phyloP scores from a whole-genome alignment of 1,284 basidiomycete species.

The Puccinia sorghi region DNA sequence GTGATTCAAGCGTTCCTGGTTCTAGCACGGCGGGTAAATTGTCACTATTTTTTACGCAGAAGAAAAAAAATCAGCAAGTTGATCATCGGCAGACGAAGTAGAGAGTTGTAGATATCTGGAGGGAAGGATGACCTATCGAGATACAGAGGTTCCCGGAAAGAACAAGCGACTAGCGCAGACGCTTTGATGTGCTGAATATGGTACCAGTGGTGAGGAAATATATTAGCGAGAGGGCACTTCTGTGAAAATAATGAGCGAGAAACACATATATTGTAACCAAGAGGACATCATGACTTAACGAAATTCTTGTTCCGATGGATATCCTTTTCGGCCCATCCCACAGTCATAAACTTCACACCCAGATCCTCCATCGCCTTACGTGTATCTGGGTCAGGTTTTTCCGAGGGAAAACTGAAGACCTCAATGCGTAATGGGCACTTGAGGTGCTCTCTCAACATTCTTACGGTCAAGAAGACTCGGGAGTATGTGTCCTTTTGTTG shows the following conservation, averaged over 20 bases:
- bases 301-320: constrained; percentile 55
- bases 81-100: neutral
- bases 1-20: constrained; percentile 39
- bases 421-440: constrained; percentile 59
- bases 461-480: constrained; percentile 19
- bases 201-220: neutral
- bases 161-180: constrained; percentile 60
- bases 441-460: constrained; percentile 51
- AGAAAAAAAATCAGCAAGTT: neutral
- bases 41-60: constrained; percentile 53
- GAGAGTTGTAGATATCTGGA: neutral
- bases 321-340: constrained; percentile 58
- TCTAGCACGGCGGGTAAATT: constrained; percentile 49
- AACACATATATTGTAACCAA: no score
- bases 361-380: constrained; percentile 57
- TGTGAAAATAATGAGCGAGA: no score
- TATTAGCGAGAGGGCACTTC: neutral
- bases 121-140: constrained; percentile 54
- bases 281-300: constrained; percentile 54
- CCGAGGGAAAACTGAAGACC: constrained; percentile 60
- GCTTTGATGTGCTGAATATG: constrained; percentile 61
- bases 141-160: constrained; percentile 62
- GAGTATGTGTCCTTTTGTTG: constrained; percentile 12
- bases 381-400: constrained; percentile 58
- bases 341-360: constrained; percentile 59